phyloP scores from a whole-genome alignment of 805 yeast genomes.

The Wickerhamomyces hampshirensis region DNA sequence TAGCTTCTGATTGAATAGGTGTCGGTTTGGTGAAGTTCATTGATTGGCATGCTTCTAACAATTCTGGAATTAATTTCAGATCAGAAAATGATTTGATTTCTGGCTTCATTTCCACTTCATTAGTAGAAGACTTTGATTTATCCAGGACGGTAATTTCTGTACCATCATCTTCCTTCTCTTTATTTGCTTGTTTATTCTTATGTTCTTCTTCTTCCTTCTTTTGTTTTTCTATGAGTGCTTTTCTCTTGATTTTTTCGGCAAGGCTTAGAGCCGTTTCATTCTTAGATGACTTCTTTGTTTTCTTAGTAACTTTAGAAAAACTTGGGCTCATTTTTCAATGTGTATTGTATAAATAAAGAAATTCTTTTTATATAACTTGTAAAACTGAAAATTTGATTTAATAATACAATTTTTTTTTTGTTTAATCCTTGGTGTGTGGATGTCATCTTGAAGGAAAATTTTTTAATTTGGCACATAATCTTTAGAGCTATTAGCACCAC shows the following conservation, averaged over 20 bases:
- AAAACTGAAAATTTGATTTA: conserved; percentile 3
- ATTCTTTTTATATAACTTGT: background rate
- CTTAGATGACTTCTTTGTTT: conserved; percentile 22
- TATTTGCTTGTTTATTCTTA: conserved; percentile 5
- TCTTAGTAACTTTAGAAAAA: conserved; percentile 16
- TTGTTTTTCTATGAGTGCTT: conserved; percentile 28
- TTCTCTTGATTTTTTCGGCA: conserved; percentile 51
- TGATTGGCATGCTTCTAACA: conserved; percentile 71
- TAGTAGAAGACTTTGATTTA: conserved; percentile 1
- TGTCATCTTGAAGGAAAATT: conserved; percentile 7
- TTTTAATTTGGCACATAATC: conserved; percentile 3
- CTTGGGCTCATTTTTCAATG: background rate
- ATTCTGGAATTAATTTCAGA: conserved; percentile 67
- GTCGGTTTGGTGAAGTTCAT: conserved; percentile 81
- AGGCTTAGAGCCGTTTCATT: conserved; percentile 39
- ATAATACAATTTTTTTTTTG: conserved; percentile 6
- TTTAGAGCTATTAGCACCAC: too few relatives aligned
- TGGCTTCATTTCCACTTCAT: conserved; percentile 17
- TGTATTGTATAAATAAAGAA: too few relatives aligned
- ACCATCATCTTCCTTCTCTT: conserved; percentile 6
- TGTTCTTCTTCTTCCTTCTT: conserved; percentile 3
- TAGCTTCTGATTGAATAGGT: conserved; percentile 87
- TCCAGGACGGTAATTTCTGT: conserved; percentile 3
- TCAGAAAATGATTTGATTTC: conserved; percentile 43
- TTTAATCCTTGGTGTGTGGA: conserved; percentile 5